Evolutionary conservation across 225 moss, liverwort and hornwort genomes (phyloP).

Genomic region (Rhytidiadelphus loreus): DNA sequence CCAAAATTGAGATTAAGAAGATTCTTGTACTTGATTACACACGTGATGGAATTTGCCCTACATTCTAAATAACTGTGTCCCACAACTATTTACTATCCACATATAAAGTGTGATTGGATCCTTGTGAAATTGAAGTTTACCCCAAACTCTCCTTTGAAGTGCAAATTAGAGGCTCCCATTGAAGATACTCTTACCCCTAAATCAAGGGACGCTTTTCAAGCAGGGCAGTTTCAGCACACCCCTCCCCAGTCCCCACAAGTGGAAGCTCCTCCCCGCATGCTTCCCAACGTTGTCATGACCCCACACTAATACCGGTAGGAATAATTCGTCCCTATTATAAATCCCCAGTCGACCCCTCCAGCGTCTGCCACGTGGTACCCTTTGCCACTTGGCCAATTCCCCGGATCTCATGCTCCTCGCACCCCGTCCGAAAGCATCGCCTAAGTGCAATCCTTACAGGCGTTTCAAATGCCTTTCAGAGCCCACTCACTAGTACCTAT

Average conservation of each 20-base stretch:
- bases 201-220: background rate
- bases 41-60: background rate
- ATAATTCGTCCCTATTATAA: background rate
- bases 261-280: background rate
- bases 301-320: background rate
- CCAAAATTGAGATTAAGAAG: accelerated
- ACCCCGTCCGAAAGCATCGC: background rate
- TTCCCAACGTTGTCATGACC: background rate
- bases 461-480: background rate
- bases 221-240: background rate
- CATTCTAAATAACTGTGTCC: background rate
- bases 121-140: background rate
- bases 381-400: background rate
- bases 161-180: background rate
- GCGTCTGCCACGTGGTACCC: background rate
- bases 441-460: background rate
- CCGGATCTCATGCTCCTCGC: background rate
- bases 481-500: background rate
- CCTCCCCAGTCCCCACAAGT: no score
- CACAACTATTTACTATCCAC: background rate
- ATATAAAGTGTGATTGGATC: background rate
- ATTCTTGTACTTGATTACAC: no score
- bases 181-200: background rate
- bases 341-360: background rate
- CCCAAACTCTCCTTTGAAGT: background rate